Percentiles rank a stretch among this genome's conserved stretches.
These are phyloP conservation scores for Friedmanniomyces simplex DNA, from an alignment of 495 filamentous ascomycete species.

Conservation along the genomic window DNA sequence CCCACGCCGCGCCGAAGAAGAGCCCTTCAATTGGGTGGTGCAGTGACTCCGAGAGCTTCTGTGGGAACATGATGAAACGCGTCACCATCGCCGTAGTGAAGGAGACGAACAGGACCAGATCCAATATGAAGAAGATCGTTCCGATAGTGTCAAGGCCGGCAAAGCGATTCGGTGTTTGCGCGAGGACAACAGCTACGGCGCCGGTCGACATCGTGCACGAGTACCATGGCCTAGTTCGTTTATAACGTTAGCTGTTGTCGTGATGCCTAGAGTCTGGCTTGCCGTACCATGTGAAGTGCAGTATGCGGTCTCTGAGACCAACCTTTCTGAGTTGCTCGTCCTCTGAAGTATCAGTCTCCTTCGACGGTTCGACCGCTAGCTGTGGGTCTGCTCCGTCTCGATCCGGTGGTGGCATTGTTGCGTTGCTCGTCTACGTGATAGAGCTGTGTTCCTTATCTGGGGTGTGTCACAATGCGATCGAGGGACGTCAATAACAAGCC, in stretches of 20 bases:
- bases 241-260: too few species aligned
- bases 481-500: background rate
- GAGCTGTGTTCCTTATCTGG: background rate
- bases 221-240: constrained; percentile 15
- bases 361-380: background rate
- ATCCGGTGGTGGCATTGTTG: background rate
- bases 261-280: too few species aligned
- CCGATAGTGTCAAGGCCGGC: constrained; percentile 26
- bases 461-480: background rate
- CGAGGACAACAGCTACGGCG: constrained; percentile 17
- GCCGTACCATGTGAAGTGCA: constrained; percentile 11
- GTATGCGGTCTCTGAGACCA: background rate
- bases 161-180: constrained; percentile 21
- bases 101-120: constrained; percentile 49
- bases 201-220: constrained; percentile 28
- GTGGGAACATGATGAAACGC: constrained; percentile 19
- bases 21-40: constrained; percentile 22
- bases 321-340: background rate
- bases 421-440: background rate
- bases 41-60: constrained; percentile 3
- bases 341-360: background rate
- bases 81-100: constrained; percentile 40
- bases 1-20: constrained; percentile 21
- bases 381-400: background rate
- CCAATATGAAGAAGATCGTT: constrained; percentile 34